Conservation (phyloP, 2,329 filamentous ascomycete genomes). For the Fusarium fujikuroi region DNA sequence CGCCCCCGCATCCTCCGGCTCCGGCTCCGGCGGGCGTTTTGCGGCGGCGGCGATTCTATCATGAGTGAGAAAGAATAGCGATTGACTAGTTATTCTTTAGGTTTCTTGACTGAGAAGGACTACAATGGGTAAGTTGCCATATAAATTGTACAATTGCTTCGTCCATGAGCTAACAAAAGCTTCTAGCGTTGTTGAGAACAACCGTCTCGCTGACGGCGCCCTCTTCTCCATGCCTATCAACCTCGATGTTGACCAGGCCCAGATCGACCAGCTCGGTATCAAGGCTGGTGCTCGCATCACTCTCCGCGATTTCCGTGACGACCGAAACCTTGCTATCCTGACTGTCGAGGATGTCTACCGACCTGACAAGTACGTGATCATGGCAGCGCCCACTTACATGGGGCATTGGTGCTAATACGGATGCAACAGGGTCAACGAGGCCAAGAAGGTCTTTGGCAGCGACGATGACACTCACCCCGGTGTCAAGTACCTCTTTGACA, state of each 20-base stretch:
- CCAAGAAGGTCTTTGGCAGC: constrained; percentile 92
- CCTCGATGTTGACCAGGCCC: constrained; percentile 81
- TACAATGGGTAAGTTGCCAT: constrained; percentile 80
- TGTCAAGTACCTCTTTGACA: constrained; percentile 86
- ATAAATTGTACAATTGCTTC: not conserved
- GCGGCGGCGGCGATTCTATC: constrained; percentile 3
- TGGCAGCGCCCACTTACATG: not conserved
- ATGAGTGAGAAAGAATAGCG: constrained; percentile 9
- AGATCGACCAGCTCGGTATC: constrained; percentile 78
- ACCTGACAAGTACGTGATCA: constrained; percentile 84
- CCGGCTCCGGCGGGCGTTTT: constrained; percentile 17
- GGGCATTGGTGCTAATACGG: constrained; percentile 33
- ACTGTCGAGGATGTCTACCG: constrained; percentile 95
- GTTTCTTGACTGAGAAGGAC: constrained; percentile 97
- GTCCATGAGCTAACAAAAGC: constrained; percentile 42
- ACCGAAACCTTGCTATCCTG: constrained; percentile 94
- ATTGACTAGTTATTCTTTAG: constrained; percentile 57
- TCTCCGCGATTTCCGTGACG: constrained; percentile 94
- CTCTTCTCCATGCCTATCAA: constrained; percentile 98
- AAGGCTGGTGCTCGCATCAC: constrained; percentile 85
- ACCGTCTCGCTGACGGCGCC: constrained; percentile 86
- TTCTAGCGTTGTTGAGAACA: constrained; percentile 83
- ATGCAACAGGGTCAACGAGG: constrained; percentile 78
- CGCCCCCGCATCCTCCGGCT: constrained; percentile 41
- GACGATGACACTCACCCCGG: constrained; percentile 91